Base-by-base conservation (phyloP, 2,329 filamentous ascomycete species). In the Fonsecaea nubica region DNA sequence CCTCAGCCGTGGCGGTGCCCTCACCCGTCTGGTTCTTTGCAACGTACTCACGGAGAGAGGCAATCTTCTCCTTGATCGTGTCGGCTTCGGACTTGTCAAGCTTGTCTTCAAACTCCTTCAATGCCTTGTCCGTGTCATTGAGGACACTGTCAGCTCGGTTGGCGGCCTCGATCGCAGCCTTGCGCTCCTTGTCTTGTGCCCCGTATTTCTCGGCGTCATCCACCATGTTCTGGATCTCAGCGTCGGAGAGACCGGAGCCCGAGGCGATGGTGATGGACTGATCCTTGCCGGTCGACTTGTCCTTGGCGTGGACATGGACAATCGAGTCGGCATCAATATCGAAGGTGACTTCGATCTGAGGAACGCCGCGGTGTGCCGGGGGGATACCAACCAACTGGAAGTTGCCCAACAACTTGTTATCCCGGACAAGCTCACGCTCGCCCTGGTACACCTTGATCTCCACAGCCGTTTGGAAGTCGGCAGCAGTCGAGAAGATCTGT, bases 361-460 rank as follows among this genome's bases (percentile, higher is more conserved):
- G 94, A 69, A 97, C 92, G 85, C 93, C 93, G 80, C 93, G 93
- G 86, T 96, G 93, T 64, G 94, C 94, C 75, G 94, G 94, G 65
- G 94, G 94, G 69, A 98, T 97, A 72, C 94, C 94, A 76, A 97
- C 93, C 74, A 98, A 91, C 87, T 98, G 93, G 92, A 98, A 98
- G 91, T 98, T 98, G 70, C 94, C 94, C 66, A 98, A 89, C 68
- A 98, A 85, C 88, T 98, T 98, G 91, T 98, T 98, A 85, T 98
- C 94, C 79, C 90, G 90, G 80, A 97, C 93, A 71, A 97, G 92
- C 86, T 97, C 93, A 92, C 94, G 94, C 88, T 98, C 94, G 86
- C 94, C 94, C 89, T 98, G 93, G 91, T 89, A 98, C 72, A 98
- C 94, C 91, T 98, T 97, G 87, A 98, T 98, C 86, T 97, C 93